Base-by-base conservation (phyloP, 148 eudicot species). In the Vaccinium corymbosum region DNA sequence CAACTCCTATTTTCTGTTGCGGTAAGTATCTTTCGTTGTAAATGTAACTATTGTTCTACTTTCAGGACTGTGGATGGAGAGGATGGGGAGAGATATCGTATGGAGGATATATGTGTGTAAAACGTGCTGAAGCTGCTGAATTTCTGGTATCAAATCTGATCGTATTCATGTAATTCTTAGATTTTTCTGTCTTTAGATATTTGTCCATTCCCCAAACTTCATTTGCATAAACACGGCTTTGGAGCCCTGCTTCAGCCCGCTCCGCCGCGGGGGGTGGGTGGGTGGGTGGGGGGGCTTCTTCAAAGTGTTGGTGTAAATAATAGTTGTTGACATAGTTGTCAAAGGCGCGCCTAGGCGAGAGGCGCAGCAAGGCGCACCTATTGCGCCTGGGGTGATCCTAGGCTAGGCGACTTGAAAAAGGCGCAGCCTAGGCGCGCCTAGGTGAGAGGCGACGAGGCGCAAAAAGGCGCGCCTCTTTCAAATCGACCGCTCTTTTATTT, bases 51-150 rank as follows among this genome's bases (percentile, higher is more conserved):
- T 76, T 82, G 3, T 83, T 74, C 73, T 75, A 57, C 22, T 83
- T 85, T 85, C 52, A 81, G 99, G 96, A 93, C 80, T 82, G 84
- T 86, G 99, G 99, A 85, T 97, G 99, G 99, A 97, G 92, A 90
- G 99, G 98, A 52, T 97, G 99, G 99, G 99, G 98, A 86, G 99
- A 97, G 88, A 94, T 97, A 87, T 97, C 99, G 55, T 97, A 93
- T 87, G 99, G 99, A n/a, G 99, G 99, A 74, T 81, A 80, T 84
- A 89, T 88, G 88, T 95, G 96, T 86, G 89, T 92, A 55, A 87
- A 90, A 85, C 98, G 99, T 76, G 98, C 98, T 27, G 88, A 87
- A 89, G 95, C 95, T 86, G 98, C 99, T 81, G 99, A 95, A 78
- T 94, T 84, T 92, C 90, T 97, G 98, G 98, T 94, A 93, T 56